These are phyloP conservation scores for Micractinium sp. DNA, from an alignment of 139 green algal species.

Conservation along the genomic window DNA sequence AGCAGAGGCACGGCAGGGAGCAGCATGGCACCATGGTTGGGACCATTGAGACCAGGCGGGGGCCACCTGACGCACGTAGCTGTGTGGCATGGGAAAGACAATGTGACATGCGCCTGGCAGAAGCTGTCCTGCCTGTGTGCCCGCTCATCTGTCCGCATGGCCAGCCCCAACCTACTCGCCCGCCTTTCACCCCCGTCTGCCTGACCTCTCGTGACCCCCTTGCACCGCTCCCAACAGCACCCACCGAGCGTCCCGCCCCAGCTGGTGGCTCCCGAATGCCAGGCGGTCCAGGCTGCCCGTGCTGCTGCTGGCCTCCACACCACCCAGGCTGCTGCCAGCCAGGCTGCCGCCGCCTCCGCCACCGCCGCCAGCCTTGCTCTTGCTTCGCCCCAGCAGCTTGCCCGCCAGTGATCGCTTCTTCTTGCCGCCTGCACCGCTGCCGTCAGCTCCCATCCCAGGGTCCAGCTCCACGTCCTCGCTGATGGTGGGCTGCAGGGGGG, in stretches of 20 bases:
- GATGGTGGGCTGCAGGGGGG: neutral
- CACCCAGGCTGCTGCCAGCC: neutral
- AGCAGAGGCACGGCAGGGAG: neutral
- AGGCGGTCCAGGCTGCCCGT: slow-evolving; percentile 29
- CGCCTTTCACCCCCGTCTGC: no score
- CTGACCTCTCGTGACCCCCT: no score
- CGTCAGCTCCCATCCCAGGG: neutral
- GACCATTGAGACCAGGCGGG: no score
- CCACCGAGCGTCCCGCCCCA: neutral
- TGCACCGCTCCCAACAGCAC: neutral
- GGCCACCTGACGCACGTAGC: no score
- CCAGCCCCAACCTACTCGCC: no score
- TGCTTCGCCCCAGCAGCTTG: slow-evolving; percentile 35
- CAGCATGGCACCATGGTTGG: no score
- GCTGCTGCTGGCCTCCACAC: neutral
- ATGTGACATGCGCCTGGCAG: no score
- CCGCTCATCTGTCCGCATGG: no score
- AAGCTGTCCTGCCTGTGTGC: no score
- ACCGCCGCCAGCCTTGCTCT: slow-evolving; percentile 2
- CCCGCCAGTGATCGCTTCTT: slow-evolving; percentile 34
- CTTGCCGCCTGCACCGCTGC: slow-evolving; percentile 2
- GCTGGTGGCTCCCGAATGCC: slow-evolving; percentile 42
- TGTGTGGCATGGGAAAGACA: no score
- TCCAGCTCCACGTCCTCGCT: slow-evolving; percentile 19
- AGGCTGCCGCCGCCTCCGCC: slow-evolving; percentile 6